These are phyloP conservation scores for Acanthamoeba polyphaga DNA, from an alignment of 208 protist genomes.

Conservation along the genomic window DNA sequence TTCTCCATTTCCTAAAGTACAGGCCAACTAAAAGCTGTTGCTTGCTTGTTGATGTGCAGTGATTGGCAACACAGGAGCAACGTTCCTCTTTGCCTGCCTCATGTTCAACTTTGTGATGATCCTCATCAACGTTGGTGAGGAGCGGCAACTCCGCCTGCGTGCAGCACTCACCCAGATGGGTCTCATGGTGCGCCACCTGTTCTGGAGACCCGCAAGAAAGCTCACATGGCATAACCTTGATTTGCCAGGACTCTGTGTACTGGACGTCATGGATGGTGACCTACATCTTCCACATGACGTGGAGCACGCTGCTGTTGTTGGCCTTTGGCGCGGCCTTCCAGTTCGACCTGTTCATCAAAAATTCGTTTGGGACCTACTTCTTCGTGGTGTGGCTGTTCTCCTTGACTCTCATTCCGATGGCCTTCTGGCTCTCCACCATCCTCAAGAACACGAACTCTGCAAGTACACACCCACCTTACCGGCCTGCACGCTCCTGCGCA, in stretches of 20 bases:
- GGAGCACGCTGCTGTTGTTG: slow-evolving; percentile 72
- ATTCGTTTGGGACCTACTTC: slow-evolving; percentile 85
- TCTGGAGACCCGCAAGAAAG: background rate
- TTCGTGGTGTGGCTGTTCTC: slow-evolving; percentile 81
- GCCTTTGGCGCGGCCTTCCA: slow-evolving; percentile 69
- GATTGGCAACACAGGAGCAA: slow-evolving; percentile 62
- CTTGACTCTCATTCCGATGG: slow-evolving; percentile 78
- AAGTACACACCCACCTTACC: background rate
- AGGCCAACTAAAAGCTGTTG: too few species aligned
- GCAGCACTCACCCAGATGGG: slow-evolving; percentile 87
- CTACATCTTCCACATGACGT: slow-evolving; percentile 50
- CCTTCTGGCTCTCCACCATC: slow-evolving; percentile 82
- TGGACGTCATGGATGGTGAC: slow-evolving; percentile 82
- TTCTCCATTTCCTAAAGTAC: background rate
- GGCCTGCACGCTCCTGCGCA: too few species aligned
- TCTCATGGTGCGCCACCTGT: slow-evolving; percentile 37
- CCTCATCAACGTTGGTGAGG: slow-evolving; percentile 76
- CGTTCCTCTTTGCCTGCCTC: slow-evolving; percentile 82
- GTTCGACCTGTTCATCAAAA: slow-evolving; percentile 79
- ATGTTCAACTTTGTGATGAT: slow-evolving; percentile 86
- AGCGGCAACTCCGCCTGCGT: slow-evolving; percentile 84
- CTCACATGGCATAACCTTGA: background rate
- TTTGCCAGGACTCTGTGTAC: slow-evolving; percentile 79
- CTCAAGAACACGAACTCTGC: slow-evolving; percentile 47
- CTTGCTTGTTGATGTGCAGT: background rate